Evolutionary conservation across 768 basidiomycete species (phyloP).

Genomic region (Sporobolomyces phaffii): DNA sequence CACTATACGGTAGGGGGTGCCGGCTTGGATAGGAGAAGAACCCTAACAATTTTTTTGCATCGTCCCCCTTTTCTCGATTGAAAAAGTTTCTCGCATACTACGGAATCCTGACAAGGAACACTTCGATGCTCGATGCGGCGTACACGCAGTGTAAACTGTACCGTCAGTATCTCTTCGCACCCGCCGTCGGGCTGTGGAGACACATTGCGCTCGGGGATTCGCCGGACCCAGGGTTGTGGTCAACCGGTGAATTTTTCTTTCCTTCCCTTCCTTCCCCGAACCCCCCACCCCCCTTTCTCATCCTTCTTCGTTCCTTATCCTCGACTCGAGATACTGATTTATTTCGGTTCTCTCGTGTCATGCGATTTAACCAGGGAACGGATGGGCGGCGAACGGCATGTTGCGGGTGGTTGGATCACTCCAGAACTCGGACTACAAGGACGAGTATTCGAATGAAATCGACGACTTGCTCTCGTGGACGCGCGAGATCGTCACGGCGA

Average conservation of each 20-base stretch:
- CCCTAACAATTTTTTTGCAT: too few relatives aligned
- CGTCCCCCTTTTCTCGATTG: too few relatives aligned
- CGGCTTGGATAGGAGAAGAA: too few relatives aligned
- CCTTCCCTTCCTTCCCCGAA: too few relatives aligned
- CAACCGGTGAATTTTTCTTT: slow-evolving; percentile 42
- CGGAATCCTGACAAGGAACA: slow-evolving; percentile 57
- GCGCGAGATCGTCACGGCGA: slow-evolving; percentile 39
- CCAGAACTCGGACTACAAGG: slow-evolving; percentile 53
- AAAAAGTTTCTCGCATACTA: slow-evolving; percentile 77
- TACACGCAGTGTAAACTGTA: slow-evolving; percentile 70
- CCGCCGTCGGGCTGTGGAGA: slow-evolving; percentile 57
- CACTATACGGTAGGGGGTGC: too few relatives aligned
- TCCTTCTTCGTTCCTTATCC: not conserved
- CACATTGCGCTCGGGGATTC: slow-evolving; percentile 61
- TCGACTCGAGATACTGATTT: not conserved
- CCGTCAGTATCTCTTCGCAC: slow-evolving; percentile 59
- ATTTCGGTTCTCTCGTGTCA: too few relatives aligned
- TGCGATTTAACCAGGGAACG: slow-evolving; percentile 51
- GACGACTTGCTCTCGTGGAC: slow-evolving; percentile 43
- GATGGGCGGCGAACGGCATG: slow-evolving; percentile 84
- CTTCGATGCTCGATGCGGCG: slow-evolving; percentile 58
- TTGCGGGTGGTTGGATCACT: slow-evolving; percentile 73
- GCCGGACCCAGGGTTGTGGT: slow-evolving; percentile 68
- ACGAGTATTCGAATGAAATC: slow-evolving; percentile 39
- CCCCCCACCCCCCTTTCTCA: too few relatives aligned